Conservation (phyloP, 2,329 filamentous ascomycete genomes). For the Trematosphaeria pertusa region DNA sequence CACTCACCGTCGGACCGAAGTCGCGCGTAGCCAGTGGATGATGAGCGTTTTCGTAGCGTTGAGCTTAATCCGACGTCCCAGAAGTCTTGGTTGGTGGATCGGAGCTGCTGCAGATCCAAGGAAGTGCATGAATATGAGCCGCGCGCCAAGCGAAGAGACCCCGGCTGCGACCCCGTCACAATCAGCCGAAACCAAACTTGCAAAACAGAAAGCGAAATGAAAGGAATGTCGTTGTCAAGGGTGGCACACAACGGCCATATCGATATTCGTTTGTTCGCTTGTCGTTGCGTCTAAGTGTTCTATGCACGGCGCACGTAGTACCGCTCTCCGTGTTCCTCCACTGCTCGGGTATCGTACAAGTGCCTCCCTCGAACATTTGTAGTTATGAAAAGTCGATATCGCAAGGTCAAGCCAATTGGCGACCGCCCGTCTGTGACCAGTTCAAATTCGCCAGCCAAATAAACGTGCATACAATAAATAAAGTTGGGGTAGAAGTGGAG, state of each 20-base stretch:
- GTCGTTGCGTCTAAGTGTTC: conserved; percentile 2
- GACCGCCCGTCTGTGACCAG: conserved; percentile 3
- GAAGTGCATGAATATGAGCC: conserved; percentile 3
- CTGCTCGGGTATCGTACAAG: background rate
- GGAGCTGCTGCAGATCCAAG: background rate
- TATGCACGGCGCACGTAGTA: background rate
- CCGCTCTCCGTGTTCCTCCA: background rate
- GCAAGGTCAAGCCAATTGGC: background rate
- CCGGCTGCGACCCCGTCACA: conserved; percentile 7
- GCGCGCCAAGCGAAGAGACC: conserved; percentile 10
- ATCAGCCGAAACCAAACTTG: background rate
- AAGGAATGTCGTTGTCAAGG: conserved; percentile 1
- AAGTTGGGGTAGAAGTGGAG: conserved; percentile 13
- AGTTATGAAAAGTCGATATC: background rate
- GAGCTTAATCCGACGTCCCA: too few species aligned
- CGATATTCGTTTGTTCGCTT: background rate
- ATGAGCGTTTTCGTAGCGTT: too few species aligned
- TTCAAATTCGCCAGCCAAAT: background rate
- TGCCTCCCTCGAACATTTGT: background rate
- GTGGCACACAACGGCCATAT: background rate
- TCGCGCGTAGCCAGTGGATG: background rate
- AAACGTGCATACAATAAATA: conserved; percentile 1
- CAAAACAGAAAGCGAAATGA: background rate
- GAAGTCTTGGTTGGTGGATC: background rate
- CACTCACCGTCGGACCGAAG: background rate